Percentiles rank a stretch among this genome's conserved stretches.
Conservation (phyloP, 2,329 filamentous ascomycete species). For the Colletotrichum tropicicola region DNA sequence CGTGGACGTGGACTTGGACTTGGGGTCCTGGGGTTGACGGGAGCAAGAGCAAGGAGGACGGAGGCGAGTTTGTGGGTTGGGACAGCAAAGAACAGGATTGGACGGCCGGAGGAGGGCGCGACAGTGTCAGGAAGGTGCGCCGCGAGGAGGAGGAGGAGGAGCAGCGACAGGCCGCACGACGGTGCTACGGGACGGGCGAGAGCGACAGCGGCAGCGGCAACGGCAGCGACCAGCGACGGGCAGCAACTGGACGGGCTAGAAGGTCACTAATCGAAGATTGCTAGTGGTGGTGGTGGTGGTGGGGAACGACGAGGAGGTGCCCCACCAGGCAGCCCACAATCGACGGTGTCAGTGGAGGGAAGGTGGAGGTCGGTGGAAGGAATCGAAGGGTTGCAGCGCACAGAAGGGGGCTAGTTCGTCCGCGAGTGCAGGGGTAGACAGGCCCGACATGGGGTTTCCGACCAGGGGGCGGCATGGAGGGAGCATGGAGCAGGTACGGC, state of each 20-base stretch:
- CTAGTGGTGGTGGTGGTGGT: constrained; percentile 10
- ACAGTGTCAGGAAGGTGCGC: background rate
- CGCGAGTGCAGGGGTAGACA: constrained; percentile 29
- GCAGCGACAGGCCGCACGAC: background rate
- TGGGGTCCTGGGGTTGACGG: constrained; percentile 38
- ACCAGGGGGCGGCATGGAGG: constrained; percentile 21
- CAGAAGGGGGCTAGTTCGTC: constrained; percentile 28
- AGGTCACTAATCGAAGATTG: constrained; percentile 6
- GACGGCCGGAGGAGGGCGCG: background rate
- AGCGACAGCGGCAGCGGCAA: background rate
- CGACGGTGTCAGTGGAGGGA: constrained; percentile 25
- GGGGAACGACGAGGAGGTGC: constrained; percentile 5
- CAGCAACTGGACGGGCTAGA: background rate
- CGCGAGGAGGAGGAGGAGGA: background rate
- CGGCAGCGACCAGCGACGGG: background rate
- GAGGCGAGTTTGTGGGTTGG: constrained; percentile 28
- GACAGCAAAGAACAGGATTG: constrained; percentile 16
- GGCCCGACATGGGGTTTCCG: constrained; percentile 23
- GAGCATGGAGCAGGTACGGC: background rate
- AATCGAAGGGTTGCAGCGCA: constrained; percentile 31
- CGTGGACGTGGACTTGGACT: constrained; percentile 20
- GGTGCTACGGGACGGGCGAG: background rate
- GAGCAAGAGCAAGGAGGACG: constrained; percentile 24
- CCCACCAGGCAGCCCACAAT: constrained; percentile 20
- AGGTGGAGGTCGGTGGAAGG: constrained; percentile 26